Conservation (phyloP, 768 basidiomycete genomes). For the Tricholoma saponaceum region DNA sequence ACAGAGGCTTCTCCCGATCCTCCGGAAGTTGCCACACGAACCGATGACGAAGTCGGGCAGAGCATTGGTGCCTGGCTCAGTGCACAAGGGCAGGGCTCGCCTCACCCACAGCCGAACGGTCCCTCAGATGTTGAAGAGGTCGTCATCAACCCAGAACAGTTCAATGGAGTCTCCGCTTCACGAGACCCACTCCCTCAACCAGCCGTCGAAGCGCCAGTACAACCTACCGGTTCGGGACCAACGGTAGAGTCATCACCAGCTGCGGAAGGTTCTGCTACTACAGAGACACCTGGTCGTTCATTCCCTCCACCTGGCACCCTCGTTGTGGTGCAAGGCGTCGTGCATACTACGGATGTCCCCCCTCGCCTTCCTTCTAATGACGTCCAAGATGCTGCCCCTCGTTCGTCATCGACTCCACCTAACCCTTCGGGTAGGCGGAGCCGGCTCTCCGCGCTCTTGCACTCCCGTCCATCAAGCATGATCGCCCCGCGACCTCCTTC, state of each 20-base stretch:
- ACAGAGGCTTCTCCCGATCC: background rate
- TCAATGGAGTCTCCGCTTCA: background rate
- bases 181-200: background rate
- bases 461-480: slow-evolving; percentile 28
- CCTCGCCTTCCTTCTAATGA: slow-evolving; percentile 23
- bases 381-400: slow-evolving; percentile 16
- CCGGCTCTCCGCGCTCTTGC: slow-evolving; percentile 31
- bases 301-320: slow-evolving; percentile 76
- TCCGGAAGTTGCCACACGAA: background rate
- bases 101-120: background rate
- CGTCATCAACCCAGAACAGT: background rate
- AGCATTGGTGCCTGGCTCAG: slow-evolving; percentile 1
- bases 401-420: slow-evolving; percentile 26
- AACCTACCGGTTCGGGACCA: background rate
- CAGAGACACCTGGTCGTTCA: slow-evolving; percentile 17
- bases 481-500: slow-evolving; percentile 9
- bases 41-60: slow-evolving; percentile 2
- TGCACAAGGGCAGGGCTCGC: background rate
- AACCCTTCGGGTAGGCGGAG: slow-evolving; percentile 21
- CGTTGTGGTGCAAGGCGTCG: slow-evolving; percentile 81
- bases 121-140: background rate
- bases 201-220: background rate
- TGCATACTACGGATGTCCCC: slow-evolving; percentile 69
- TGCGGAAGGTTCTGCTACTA: background rate
- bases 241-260: background rate